Conservation (phyloP, 345 rosid species). For the Camelina sativa region DNA sequence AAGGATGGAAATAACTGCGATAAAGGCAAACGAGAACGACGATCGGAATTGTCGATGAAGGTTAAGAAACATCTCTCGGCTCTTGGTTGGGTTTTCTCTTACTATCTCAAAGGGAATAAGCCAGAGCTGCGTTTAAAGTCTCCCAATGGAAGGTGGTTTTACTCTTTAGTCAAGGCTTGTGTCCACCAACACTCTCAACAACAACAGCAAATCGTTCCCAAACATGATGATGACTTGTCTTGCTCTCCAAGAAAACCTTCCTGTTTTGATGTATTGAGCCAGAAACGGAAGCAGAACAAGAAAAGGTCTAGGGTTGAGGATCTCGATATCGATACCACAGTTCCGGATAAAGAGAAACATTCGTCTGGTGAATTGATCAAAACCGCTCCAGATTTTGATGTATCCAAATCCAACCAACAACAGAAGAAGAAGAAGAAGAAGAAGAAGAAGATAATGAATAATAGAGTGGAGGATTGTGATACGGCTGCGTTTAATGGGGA, state of each 20-base stretch:
- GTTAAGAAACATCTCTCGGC: constrained; percentile 38
- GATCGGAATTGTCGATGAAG: constrained; percentile 1
- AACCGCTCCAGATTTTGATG: not conserved
- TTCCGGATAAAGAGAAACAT: not conserved
- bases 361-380: not conserved
- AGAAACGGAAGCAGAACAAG: not conserved
- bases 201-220: not conserved
- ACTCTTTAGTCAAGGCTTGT: constrained; percentile 36
- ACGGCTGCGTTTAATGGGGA: not conserved
- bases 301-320: not conserved
- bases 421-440: not conserved
- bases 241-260: not conserved
- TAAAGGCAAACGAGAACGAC: not conserved
- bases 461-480: constrained; percentile 2
- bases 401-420: not conserved
- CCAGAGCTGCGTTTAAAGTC: constrained; percentile 37
- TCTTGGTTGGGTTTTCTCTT: constrained; percentile 36
- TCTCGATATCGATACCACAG: not conserved
- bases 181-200: not conserved
- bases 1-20: not conserved
- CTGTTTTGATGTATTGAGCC: not conserved
- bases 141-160: constrained; percentile 23
- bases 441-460: constrained; percentile 7
- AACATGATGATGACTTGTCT: not conserved
- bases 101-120: not conserved